Base-by-base conservation (phyloP, 228 moss, liverwort and hornwort genomes). In the Sphagnum fallax region DNA sequence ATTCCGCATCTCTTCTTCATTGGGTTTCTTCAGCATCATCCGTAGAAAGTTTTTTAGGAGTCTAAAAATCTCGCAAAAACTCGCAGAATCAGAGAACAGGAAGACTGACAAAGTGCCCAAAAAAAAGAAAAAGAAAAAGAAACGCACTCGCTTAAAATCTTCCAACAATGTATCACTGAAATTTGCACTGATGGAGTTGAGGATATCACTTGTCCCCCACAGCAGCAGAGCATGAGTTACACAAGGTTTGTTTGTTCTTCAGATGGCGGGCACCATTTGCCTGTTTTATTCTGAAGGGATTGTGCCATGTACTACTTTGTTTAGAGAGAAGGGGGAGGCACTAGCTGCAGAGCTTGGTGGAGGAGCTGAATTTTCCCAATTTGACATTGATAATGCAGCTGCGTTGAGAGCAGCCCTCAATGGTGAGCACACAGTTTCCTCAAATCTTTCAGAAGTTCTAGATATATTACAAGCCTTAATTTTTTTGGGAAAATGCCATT, bases 321-420 rank as follows among this genome's bases (percentile, higher is more conserved):
- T 55, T 77, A 93, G 93, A 75, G 79, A 81, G 70, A 91, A 87
- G 75, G 94, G 94, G 67, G 89, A 91, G 74, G 75, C 84, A 18
- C 53, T 92, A 48, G 86, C 81, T 15, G 70, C 78, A 58, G 87
- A 91, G 57, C 69, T 94, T 6, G 89, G 91, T 13, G 74, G 74
- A 59, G 75, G 68, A 49, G 55, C 75, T 52, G 75, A 75, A 52
- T 92, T 90, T 79, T 64, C 71, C n/a, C 77, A 82, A 53, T 82
- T 91, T 69, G 84, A 94, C 65, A 68, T 85, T 51, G 85, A 94
- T 48, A 75, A 94, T 47, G 50, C 74, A 52, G 77, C 85, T 58
- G 78, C 75, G 10, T 64, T 94, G 62, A 79, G 80, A 77, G 79
- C 82, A 64, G 82, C 91, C 52, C 52, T 92, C 5, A 73, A 78